Evolutionary conservation across 2,329 filamentous ascomycete genomes (phyloP).

Genomic region (Trichoderma cornu-damae): DNA sequence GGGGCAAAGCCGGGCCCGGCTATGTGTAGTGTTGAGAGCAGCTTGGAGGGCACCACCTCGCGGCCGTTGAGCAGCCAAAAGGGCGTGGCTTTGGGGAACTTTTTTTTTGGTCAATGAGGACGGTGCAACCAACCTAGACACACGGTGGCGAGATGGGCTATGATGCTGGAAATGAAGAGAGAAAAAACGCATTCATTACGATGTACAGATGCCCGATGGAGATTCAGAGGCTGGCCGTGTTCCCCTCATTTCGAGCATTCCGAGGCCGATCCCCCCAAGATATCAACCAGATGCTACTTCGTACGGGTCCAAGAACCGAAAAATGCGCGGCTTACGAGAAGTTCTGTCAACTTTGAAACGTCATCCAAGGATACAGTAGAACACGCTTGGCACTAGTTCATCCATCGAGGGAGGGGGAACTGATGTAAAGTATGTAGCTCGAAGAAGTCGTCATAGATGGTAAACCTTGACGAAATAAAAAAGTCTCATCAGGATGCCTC

Average conservation of each 20-base stretch:
- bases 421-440: no score
- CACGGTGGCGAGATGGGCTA: no score
- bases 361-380: background rate
- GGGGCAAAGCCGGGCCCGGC: no score
- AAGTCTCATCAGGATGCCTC: slow-evolving; percentile 1
- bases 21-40: background rate
- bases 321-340: background rate
- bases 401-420: no score
- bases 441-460: background rate
- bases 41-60: background rate
- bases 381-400: background rate
- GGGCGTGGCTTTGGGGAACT: background rate
- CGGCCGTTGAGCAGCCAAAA: background rate
- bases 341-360: background rate
- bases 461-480: background rate
- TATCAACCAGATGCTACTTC: background rate
- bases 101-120: background rate
- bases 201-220: background rate
- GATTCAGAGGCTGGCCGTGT: background rate
- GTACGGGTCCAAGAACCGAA: background rate
- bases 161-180: background rate
- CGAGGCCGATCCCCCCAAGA: background rate
- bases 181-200: background rate
- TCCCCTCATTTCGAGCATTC: background rate
- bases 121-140: background rate